Evolutionary conservation across 2,329 filamentous ascomycete species (phyloP).

Genomic region (Neopestalotiopsis sp.): DNA sequence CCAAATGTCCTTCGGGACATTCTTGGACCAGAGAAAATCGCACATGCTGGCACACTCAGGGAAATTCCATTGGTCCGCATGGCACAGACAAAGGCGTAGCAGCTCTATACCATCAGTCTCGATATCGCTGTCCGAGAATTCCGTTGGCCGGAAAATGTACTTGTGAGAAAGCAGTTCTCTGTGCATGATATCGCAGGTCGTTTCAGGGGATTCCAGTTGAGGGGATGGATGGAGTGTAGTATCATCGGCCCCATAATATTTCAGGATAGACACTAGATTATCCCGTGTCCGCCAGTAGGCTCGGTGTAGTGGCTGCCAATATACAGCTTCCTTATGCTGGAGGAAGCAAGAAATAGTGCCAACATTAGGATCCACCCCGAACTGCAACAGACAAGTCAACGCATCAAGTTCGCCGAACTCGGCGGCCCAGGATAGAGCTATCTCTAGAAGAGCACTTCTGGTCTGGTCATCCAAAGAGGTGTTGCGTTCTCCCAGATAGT

Average conservation of each 20-base stretch:
- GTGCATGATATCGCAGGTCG: neutral
- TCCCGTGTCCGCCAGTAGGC: too few species aligned
- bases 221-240: too few species aligned
- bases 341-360: neutral
- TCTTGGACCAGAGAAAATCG: neutral
- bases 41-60: neutral
- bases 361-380: neutral
- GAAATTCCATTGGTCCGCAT: neutral
- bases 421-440: neutral
- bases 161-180: too few species aligned
- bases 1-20: neutral
- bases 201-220: too few species aligned
- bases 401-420: accelerated
- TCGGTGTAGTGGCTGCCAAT: too few species aligned
- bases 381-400: neutral
- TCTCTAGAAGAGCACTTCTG: neutral
- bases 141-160: too few species aligned
- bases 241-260: too few species aligned
- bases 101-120: neutral
- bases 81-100: neutral
- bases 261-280: too few species aligned
- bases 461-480: neutral
- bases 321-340: too few species aligned
- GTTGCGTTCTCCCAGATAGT: neutral
- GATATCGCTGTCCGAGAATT: neutral